Conservation (phyloP, 1,139 yeast species). For the Neolecta irregularis region DNA sequence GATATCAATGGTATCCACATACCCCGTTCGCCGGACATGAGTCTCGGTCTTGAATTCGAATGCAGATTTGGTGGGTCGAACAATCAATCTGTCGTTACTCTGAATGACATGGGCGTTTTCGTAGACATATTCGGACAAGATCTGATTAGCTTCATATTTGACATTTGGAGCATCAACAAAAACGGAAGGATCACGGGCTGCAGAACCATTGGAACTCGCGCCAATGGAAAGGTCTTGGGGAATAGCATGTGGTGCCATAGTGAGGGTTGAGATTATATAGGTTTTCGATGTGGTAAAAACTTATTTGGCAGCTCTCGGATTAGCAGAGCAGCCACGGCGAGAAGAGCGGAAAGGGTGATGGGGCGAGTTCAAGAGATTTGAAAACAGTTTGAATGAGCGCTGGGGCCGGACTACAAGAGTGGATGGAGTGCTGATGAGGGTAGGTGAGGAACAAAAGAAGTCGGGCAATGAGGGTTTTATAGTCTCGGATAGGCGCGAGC, state of each 20-base stretch:
- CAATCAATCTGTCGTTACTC: conserved; percentile 40
- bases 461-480: no score
- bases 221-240: conserved; percentile 22
- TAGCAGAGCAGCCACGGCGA: no score
- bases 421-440: no score
- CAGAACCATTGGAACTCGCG: conserved; percentile 17
- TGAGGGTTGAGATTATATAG: conserved; percentile 10
- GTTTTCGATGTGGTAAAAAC: conserved; percentile 26
- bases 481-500: no score
- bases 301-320: no score
- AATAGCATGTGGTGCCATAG: conserved; percentile 25
- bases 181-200: conserved; percentile 33
- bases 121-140: conserved; percentile 49
- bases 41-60: conserved; percentile 79
- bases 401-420: no score
- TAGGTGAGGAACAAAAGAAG: no score
- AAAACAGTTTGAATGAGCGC: no score
- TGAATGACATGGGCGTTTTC: conserved; percentile 47
- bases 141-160: conserved; percentile 38
- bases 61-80: conserved; percentile 56
- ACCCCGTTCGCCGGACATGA: conserved; percentile 71
- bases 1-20: conserved; percentile 22
- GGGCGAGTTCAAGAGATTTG: conserved; percentile 20
- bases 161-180: conserved; percentile 50
- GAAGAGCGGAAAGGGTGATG: conserved; percentile 23